Conservation (phyloP, 2,329 filamentous ascomycete species). For the Aspergillus hortae region DNA sequence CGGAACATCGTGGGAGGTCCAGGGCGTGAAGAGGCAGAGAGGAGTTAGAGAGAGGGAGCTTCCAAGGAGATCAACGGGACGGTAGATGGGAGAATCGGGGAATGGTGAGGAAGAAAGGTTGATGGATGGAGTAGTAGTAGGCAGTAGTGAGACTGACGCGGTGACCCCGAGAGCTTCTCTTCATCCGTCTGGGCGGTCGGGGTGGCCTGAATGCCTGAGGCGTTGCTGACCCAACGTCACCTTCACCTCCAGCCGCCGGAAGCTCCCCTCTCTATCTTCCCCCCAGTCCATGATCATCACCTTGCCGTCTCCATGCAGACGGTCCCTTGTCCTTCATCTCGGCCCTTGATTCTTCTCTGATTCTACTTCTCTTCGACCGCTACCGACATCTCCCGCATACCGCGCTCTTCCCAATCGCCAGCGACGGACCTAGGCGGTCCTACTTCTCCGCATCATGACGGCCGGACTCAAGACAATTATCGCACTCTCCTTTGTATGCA, state of each 20-base stretch:
- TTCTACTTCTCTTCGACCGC: background rate
- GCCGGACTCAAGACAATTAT: constrained; percentile 99
- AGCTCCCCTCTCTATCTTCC: background rate
- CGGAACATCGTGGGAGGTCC: constrained; percentile 70
- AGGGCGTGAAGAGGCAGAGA: constrained; percentile 5
- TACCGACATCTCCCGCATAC: constrained; percentile 1
- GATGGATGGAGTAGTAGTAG: constrained; percentile 24
- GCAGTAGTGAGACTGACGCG: constrained; percentile 34
- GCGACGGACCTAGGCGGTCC: constrained; percentile 17
- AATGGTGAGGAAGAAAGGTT: constrained; percentile 8
- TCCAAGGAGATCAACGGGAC: constrained; percentile 16
- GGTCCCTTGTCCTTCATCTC: background rate
- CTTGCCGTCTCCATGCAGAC: constrained; percentile 9
- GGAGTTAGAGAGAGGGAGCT: constrained; percentile 12
- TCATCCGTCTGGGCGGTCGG: constrained; percentile 8
- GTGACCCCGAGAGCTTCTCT: constrained; percentile 19
- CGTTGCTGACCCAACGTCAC: constrained; percentile 26
- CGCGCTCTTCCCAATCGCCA: background rate
- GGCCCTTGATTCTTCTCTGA: background rate
- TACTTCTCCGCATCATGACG: constrained; percentile 49
- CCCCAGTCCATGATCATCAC: background rate
- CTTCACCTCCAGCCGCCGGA: constrained; percentile 20
- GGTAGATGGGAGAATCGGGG: background rate
- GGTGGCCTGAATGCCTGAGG: constrained; percentile 16
- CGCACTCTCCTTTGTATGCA: constrained; percentile 84